Evolutionary conservation across 805 yeast genomes (phyloP).

Genomic region (Schwanniomyces sp.): DNA sequence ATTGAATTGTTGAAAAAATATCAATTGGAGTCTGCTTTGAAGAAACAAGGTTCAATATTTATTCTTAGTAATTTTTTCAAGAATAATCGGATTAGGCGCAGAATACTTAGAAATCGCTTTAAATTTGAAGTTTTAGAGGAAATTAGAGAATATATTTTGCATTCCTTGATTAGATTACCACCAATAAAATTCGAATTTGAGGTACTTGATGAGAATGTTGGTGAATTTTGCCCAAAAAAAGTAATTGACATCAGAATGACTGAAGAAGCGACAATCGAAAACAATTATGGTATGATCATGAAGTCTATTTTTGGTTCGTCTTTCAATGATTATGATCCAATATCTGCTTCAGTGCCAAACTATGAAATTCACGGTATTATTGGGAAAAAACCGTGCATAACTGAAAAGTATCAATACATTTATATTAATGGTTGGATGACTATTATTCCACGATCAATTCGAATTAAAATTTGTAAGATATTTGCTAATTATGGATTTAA

Average conservation of each 20-base stretch:
- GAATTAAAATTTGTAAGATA: slow-evolving; percentile 16
- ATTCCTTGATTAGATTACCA: slow-evolving; percentile 23
- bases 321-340: slow-evolving; percentile 18
- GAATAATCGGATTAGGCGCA: slow-evolving; percentile 44
- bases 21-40: slow-evolving; percentile 5
- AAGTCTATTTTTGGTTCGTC: slow-evolving; percentile 28
- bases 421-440: slow-evolving; percentile 43
- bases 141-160: slow-evolving; percentile 28
- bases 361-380: slow-evolving; percentile 37
- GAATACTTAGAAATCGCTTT: slow-evolving; percentile 17
- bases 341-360: slow-evolving; percentile 22
- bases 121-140: slow-evolving; percentile 19
- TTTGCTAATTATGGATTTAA: slow-evolving; percentile 23
- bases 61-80: slow-evolving; percentile 39
- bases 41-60: slow-evolving; percentile 38
- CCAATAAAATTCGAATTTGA: background rate
- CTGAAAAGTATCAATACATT: slow-evolving; percentile 43
- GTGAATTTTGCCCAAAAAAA: background rate
- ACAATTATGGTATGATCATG: slow-evolving; percentile 4
- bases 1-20: slow-evolving; percentile 1
- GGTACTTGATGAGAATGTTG: background rate
- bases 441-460: slow-evolving; percentile 7
- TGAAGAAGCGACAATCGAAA: slow-evolving; percentile 10
- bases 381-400: slow-evolving; percentile 32
- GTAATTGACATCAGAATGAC: background rate